These are phyloP conservation scores for Neonectria magnoliae DNA, from an alignment of 2,329 filamentous ascomycete genomes.

Conservation along the genomic window DNA sequence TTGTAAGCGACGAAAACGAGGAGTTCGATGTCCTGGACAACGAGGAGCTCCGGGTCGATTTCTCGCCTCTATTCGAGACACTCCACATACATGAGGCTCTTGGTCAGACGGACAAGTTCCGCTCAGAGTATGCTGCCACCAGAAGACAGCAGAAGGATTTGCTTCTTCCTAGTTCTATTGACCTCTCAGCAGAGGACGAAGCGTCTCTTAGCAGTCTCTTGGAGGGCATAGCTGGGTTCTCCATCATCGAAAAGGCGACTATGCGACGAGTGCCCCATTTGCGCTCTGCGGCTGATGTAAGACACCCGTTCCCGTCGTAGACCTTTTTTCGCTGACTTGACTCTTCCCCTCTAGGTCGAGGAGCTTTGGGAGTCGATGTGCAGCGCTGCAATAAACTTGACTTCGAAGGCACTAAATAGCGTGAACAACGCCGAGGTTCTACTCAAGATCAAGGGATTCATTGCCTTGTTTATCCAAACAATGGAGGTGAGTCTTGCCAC, in stretches of 20 bases:
- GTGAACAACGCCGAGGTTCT: conserved; percentile 90
- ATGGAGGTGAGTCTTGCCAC: conserved; percentile 90
- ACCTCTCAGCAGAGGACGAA: conserved; percentile 83
- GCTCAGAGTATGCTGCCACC: conserved; percentile 90
- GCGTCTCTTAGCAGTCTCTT: conserved; percentile 87
- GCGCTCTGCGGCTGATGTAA: conserved; percentile 82
- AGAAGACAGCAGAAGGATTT: conserved; percentile 92
- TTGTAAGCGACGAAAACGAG: conserved; percentile 93
- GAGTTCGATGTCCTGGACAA: conserved; percentile 97
- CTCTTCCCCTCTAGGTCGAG: conserved; percentile 71
- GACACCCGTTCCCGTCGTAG: conserved; percentile 35
- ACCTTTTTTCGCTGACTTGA: conserved; percentile 13
- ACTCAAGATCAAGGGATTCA: conserved; percentile 92
- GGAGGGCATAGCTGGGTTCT: conserved; percentile 94
- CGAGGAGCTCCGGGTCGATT: conserved; percentile 93
- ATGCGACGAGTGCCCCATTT: conserved; percentile 88
- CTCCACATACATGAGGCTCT: conserved; percentile 96
- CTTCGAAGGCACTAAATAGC: conserved; percentile 78
- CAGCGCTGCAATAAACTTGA: conserved; percentile 83
- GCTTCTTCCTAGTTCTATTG: conserved; percentile 79
- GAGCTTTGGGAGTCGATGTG: conserved; percentile 99
- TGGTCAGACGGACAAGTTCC: conserved; percentile 90
- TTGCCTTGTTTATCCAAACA: conserved; percentile 95
- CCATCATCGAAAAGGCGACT: conserved; percentile 94
- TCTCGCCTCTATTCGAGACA: conserved; percentile 92